Percentiles rank a stretch among this genome's conserved stretches.
Conservation (phyloP, 2,329 filamentous ascomycete species). For the Zymoseptoria crescenta region DNA sequence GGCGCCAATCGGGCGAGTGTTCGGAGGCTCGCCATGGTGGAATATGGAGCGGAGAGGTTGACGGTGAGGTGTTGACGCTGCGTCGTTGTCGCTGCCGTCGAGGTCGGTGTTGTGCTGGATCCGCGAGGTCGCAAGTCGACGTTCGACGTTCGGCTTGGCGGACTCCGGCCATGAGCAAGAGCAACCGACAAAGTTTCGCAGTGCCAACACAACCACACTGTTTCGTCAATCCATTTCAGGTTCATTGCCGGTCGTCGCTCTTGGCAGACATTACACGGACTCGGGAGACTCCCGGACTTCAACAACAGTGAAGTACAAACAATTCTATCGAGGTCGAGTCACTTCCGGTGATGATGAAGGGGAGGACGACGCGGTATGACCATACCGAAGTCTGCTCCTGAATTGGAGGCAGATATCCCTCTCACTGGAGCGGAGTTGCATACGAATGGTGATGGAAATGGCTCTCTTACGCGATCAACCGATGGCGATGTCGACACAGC, state of each 20-base stretch:
- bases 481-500: slow-evolving; percentile 7
- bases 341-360: slow-evolving; percentile 8
- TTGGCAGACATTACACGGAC: too few relatives aligned
- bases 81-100: neutral
- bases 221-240: too few relatives aligned
- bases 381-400: slow-evolving; percentile 9
- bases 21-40: slow-evolving; percentile 23
- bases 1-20: slow-evolving; percentile 21
- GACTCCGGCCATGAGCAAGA: too few relatives aligned
- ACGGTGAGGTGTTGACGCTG: neutral
- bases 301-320: too few relatives aligned
- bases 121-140: too few relatives aligned
- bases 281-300: too few relatives aligned
- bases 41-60: neutral
- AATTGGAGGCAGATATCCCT: slow-evolving; percentile 4
- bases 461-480: neutral
- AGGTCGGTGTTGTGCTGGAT: neutral
- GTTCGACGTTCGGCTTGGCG: too few relatives aligned
- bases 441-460: neutral
- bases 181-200: too few relatives aligned
- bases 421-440: neutral
- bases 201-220: too few relatives aligned
- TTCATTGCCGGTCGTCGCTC: too few relatives aligned
- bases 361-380: slow-evolving; percentile 12
- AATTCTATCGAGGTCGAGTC: neutral